A percentile compares a stretch with the other conserved stretches of the same genome.
Conservation (phyloP, 139 green algal genomes). For the Chlamydomonas urium region DNA sequence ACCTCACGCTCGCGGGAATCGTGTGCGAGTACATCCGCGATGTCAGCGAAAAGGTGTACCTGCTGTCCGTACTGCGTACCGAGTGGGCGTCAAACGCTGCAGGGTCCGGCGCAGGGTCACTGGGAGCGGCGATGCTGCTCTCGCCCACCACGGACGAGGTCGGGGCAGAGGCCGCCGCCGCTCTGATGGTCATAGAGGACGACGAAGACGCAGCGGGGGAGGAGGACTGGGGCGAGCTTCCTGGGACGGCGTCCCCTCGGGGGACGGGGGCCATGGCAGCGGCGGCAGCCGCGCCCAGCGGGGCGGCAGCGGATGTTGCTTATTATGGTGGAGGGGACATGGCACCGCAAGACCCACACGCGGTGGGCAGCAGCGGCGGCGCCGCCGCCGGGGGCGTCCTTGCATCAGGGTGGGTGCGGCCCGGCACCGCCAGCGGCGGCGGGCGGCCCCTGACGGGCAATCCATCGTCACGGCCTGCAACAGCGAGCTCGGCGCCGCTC, state of each 20-base stretch:
- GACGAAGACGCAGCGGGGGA: slow-evolving; percentile 5
- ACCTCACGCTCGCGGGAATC: slow-evolving; percentile 44
- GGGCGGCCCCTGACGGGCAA: too few species aligned
- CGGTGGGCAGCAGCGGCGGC: too few species aligned
- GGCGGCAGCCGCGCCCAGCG: too few species aligned
- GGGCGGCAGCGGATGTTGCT: too few species aligned
- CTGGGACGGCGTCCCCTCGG: neutral
- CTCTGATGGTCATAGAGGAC: slow-evolving; percentile 19
- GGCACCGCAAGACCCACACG: too few species aligned
- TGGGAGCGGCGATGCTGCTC: neutral
- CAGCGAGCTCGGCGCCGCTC: too few species aligned
- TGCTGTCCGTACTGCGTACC: slow-evolving; percentile 45
- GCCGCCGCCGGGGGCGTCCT: too few species aligned
- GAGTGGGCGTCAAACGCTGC: slow-evolving; percentile 46
- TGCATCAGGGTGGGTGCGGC: too few species aligned
- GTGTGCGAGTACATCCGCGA: slow-evolving; percentile 27
- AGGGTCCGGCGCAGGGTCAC: slow-evolving; percentile 36
- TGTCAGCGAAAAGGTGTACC: slow-evolving; percentile 27
- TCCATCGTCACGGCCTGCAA: too few species aligned
- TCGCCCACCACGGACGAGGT: neutral
- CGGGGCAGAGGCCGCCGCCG: neutral
- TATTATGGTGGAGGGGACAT: too few species aligned
- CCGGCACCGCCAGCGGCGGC: too few species aligned
- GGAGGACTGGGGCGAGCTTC: neutral
- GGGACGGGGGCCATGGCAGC: neutral